These are phyloP conservation scores for Aureobasidium musti DNA, from an alignment of 2,329 filamentous ascomycete genomes.

Conservation along the genomic window DNA sequence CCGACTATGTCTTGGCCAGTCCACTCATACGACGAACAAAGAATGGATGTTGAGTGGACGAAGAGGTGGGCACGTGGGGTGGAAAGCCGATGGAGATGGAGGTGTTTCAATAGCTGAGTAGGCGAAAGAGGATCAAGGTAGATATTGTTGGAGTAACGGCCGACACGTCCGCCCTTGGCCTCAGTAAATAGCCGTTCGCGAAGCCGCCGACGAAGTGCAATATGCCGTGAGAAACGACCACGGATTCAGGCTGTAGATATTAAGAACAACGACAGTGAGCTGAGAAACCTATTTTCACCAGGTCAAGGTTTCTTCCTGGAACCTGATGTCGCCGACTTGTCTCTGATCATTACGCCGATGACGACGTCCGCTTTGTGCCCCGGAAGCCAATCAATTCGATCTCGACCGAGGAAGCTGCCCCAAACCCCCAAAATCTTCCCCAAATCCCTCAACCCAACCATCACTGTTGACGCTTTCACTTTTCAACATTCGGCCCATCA, in stretches of 20 bases:
- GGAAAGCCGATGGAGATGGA: background rate
- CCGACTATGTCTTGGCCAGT: background rate
- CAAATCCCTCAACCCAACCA: background rate
- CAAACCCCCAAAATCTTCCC: background rate
- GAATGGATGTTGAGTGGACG: background rate
- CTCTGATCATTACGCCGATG: slow-evolving; percentile 9
- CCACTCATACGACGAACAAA: slow-evolving; percentile 10
- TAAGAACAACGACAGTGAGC: background rate
- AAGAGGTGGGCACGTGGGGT: slow-evolving; percentile 17
- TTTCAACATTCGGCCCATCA: slow-evolving; percentile 3
- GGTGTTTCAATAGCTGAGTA: slow-evolving; percentile 1
- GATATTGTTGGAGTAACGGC: slow-evolving; percentile 15
- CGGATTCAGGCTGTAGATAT: background rate
- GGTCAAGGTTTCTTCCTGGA: background rate
- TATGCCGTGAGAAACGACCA: background rate
- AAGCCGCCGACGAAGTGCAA: background rate
- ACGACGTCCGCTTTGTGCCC: slow-evolving; percentile 1
- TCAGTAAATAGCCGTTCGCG: slow-evolving; percentile 6
- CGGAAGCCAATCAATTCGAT: background rate
- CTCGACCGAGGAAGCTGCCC: background rate
- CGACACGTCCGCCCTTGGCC: slow-evolving; percentile 16
- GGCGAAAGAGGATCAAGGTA: slow-evolving; percentile 7
- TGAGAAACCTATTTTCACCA: background rate
- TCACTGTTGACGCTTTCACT: background rate
- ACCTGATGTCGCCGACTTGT: background rate